Evolutionary conservation across 208 protist species (phyloP), one percentile per base, ranked within the genome.

Genomic region (Leptomonas seymouri): DNA sequence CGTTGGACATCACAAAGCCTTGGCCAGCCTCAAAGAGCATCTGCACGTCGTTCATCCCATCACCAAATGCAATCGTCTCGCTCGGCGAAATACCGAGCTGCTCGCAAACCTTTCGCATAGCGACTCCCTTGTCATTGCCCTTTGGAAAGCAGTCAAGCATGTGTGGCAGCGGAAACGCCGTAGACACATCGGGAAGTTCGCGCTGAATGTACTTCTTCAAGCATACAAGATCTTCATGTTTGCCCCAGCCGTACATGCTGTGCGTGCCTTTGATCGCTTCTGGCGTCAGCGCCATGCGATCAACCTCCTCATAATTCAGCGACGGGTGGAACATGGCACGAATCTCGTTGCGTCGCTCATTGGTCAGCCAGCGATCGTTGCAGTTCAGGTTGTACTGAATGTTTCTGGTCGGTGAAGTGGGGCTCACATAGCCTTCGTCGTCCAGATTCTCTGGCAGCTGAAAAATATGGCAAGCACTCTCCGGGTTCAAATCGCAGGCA

Each of bases 1-100:
- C 86, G 61, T 93, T 93, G 14, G 53, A 55, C 87, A 93, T 93
- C 15, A 93, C 59, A 55, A 76, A 93, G 2, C 74, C 76, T 45
- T 83, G 60, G 0, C 87, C 87, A 2, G 74, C 87, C 0, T 50
- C 57, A 9, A 45, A 20, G 44, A 93, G 76, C 87, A 93, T 89
- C 5, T 68, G 36, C 8, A 71, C 30, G 44, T 93, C 87, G 68
- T 91, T 93, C 83, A 90, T 87, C 30, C 83, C 83, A 55, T 90
- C 83, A n/a, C 88, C 88, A 78, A 93, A 91, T 11, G 88, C 85
- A 25, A 81, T 74, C 0, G 73, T 73, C 25, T 86, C 73, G 0
- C 56, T 36, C 2, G 68, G 25, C 16, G 34, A 20, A 5, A 91
- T 65, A 18, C 58, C 60, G 25, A 93, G 55, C 23, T 62, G 34